Evolutionary conservation across 345 rosid species (phyloP), one percentile per base, ranked within the genome.

Genomic region (Geranium rotundifolium): DNA sequence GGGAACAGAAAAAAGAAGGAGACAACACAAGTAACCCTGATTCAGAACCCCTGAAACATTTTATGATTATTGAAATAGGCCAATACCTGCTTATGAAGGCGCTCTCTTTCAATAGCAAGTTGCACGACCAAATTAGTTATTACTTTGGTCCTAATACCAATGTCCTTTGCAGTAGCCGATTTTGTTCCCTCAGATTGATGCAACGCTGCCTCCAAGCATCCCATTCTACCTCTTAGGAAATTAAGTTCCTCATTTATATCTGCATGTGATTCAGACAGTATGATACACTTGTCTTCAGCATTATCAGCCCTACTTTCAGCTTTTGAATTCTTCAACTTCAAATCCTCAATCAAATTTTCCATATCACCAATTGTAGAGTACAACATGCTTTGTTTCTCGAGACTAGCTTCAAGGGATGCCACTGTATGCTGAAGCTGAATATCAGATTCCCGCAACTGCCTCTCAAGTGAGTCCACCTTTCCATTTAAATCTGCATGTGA

Each of bases 351-450:
- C 72, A 84, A 66, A 69, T 71, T 74, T 65, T 87, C 97, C 99
- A 90, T 93, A 73, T 93, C 97, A 63, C 66, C 61, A 66, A 93
- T 85, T 13, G 95, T 80, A 65, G 85, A 68, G 68, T 78, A 71
- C 65, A 87, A 72, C 85, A 93, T 78, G 55, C 20, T 75, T 76
- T 84, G 84, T 70, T 85, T 86, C 78, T 93, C 99, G 73, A 83
- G 84, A 68, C 91, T 78, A 65, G 99, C 97, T 76, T 90, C 96
- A 12, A 77, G 72, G 65, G 89, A 86, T 56, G 91, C 99, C 66
- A 82, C 76, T 13, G 96, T 96, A 78, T 67, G 85, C 64, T 88
- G 88, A 61, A 90, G 77, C 65, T 55, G 81, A 65, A 78, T 79
- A 70, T 89, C 90, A 58, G 85, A 80, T 54, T 85, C 95, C 72